Evolutionary conservation across 2,329 filamentous ascomycete genomes (phyloP), one percentile per base, ranked within the genome.

Genomic region (Xylariaceae sp.): DNA sequence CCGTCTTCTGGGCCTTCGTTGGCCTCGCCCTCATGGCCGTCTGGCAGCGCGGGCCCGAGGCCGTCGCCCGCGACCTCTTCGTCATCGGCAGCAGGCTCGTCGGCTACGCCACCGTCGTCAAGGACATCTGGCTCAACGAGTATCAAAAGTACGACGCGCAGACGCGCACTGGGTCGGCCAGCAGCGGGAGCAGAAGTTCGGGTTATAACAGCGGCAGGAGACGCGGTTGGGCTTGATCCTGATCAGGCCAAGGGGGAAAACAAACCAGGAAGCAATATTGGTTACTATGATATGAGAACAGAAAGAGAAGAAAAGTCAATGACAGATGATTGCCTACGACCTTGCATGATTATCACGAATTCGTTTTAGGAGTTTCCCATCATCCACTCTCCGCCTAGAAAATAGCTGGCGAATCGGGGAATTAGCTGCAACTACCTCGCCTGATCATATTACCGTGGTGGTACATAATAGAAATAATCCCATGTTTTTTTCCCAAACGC

Each of bases 1-100:
- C 88, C 29, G 59, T 75, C 2, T 78, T 88, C 47, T 92, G 80
- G 78, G 73, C 72, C 1, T 59, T 66, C 2, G 50, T 89, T 2
- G 64, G 71, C 4, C 68, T 70, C 0, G 29, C 79, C 0, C 69
- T 69, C 0, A 66, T 79, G 13, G 70, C 73, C 44, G 68, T 83
- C 3, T 83, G 73, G 60, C 78, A 81, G 55, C 68, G 86, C 2
- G 81, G 88, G 0, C 58, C 82, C 12, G 76, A 78, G 48, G 77
- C 77, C 41, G 81, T 81, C 47, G 64, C 75, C 11, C 68, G 71
- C 44, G 85, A 92, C 61, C 53, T 66, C 9, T 62, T 65, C 13
- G 63, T 66, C 1, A 44, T 74, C 21, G 65, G 56, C 8, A 54
- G 63, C 40, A 68, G 65, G 52, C 30, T 72, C n/a, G 53, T 59